Evolutionary conservation across 2,329 filamentous ascomycete species (phyloP).

Genomic region (Diaporthe sp.): DNA sequence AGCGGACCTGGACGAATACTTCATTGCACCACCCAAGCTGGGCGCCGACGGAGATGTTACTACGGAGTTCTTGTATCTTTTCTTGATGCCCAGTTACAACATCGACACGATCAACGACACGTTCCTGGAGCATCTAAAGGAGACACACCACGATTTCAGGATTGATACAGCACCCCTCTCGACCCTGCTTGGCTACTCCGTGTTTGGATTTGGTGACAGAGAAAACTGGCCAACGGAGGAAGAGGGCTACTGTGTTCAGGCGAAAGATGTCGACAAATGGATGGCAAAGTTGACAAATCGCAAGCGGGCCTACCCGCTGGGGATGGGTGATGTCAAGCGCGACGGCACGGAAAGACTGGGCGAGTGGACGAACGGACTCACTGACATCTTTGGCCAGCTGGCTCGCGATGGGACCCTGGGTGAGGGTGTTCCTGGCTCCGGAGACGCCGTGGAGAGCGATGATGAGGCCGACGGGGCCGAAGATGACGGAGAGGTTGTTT

Average conservation of each 20-base stretch:
- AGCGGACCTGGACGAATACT: constrained; percentile 93
- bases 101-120: constrained; percentile 92
- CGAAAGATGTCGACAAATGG: constrained; percentile 91
- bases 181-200: constrained; percentile 83
- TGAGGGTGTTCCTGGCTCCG: constrained; percentile 79
- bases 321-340: constrained; percentile 86
- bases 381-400: constrained; percentile 75
- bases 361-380: constrained; percentile 83
- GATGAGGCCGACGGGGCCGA: constrained; percentile 74
- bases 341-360: constrained; percentile 73
- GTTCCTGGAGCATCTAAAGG: constrained; percentile 86
- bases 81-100: constrained; percentile 91
- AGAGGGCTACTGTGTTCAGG: constrained; percentile 93
- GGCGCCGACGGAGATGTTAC: constrained; percentile 53
- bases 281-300: constrained; percentile 92
- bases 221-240: constrained; percentile 93
- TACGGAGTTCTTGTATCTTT: constrained; percentile 80
- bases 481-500: constrained; percentile 62
- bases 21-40: constrained; percentile 78
- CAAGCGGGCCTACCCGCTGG: constrained; percentile 89
- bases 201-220: constrained; percentile 92
- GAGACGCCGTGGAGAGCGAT: constrained; percentile 86
- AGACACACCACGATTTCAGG: constrained; percentile 96
- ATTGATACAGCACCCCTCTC: constrained; percentile 90
- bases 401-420: constrained; percentile 68